Evolutionary conservation across 2,329 filamentous ascomycete species (phyloP), one percentile per base, ranked within the genome.

Genomic region (Plenodomus lindquistii): DNA sequence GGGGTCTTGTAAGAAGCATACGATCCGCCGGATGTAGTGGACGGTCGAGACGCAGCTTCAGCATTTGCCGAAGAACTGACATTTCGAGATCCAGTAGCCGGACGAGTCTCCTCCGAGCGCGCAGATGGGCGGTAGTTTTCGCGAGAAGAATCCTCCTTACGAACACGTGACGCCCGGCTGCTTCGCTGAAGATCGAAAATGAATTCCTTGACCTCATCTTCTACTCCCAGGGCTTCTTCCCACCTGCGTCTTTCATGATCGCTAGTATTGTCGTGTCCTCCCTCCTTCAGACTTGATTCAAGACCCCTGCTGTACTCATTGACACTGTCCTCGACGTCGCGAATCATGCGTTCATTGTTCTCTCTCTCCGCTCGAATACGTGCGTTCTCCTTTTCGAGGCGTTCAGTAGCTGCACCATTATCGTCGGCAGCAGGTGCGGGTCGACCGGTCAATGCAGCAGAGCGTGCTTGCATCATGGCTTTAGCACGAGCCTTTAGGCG

Each of bases 391-490:
- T 95, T 89, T 70, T 97, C 94, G 15, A 97, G 74, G 27, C 94
- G 85, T 74, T 91, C 89, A 39, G 91, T 86, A 3, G 89, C 90
- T 55, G 89, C 89, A 20, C 82, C 81, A 55, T 92, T 87, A 57
- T 95, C 89, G 51, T 86, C 82, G 38, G 77, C 72, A 31, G 89
- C 85, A 39, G 85, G 79, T 37, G 87, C 77, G 67, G 92, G 91
- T 72, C 87, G 91, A 48, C 94, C 94, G 18, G 91, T 91, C 55
- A 99, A 77, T 16, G 94, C 93, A 46, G 94, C 94, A 59, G 94
- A 92, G 50, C 94, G 88, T 66, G 96, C 92, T 75, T 97, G 93
- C 94, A 99, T 99, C 85, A 97, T 96, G 34, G 93, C 93, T 75
- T 92, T 96, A 24, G 94, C 93, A 60, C 92, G 85, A 29, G 94